These are phyloP conservation scores for Fusarium verticillioides DNA, from an alignment of 2,329 filamentous ascomycete species.

Conservation along the genomic window DNA sequence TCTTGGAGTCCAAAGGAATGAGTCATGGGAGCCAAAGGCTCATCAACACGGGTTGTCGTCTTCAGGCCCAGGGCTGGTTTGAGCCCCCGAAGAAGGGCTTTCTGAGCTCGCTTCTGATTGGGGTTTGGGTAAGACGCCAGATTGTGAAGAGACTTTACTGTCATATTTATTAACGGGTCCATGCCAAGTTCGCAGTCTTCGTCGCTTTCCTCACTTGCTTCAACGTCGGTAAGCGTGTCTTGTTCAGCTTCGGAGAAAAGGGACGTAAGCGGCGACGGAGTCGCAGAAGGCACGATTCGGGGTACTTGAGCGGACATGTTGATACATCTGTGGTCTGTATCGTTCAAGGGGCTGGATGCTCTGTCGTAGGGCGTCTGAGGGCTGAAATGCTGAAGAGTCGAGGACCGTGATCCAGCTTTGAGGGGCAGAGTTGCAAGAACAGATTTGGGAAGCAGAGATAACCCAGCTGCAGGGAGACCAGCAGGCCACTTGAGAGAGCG, in stretches of 20 bases:
- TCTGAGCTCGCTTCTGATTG: constrained; percentile 63
- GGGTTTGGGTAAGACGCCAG: constrained; percentile 67
- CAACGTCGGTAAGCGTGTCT: constrained; percentile 34
- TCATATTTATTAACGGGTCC: constrained; percentile 52
- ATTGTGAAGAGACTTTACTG: constrained; percentile 62
- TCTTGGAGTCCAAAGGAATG: constrained; percentile 14
- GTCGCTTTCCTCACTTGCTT: constrained; percentile 46
- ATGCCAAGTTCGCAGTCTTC: constrained; percentile 45
- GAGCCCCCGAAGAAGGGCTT: constrained; percentile 52
- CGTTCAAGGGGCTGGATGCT: constrained; percentile 55
- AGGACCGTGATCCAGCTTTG: constrained; percentile 35
- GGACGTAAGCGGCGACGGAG: constrained; percentile 34
- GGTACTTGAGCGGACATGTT: constrained; percentile 45
- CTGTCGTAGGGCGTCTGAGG: constrained; percentile 67
- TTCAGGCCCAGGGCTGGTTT: constrained; percentile 39
- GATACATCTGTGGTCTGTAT: constrained; percentile 40
- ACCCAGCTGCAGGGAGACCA: constrained; percentile 44
- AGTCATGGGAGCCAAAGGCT: constrained; percentile 14
- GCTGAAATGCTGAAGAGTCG: constrained; percentile 55
- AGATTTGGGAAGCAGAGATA: constrained; percentile 52
- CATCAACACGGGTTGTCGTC: constrained; percentile 17
- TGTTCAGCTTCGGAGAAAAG: constrained; percentile 30
- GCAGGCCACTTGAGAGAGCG: constrained; percentile 57
- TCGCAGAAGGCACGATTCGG: constrained; percentile 44
- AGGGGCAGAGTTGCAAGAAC: constrained; percentile 52